These are phyloP conservation scores for Neopestalotiopsis clavispora DNA, from an alignment of 2,329 filamentous ascomycete species.

Conservation along the genomic window DNA sequence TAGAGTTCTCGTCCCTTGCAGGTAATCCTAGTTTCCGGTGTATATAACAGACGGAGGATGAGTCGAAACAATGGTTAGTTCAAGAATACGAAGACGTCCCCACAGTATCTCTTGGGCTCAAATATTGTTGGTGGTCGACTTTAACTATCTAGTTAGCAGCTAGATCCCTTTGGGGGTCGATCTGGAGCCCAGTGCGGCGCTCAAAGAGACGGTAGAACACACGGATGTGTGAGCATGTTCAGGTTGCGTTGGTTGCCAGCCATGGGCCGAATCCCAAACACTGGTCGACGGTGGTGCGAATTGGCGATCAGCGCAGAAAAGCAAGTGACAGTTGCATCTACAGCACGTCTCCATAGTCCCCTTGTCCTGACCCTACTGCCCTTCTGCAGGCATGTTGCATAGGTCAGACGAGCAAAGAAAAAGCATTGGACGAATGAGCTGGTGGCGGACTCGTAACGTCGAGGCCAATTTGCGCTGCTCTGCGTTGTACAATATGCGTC, in stretches of 20 bases:
- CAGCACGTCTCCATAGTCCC: neutral
- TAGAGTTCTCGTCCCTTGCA: conserved; percentile 14
- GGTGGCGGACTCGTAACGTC: conserved; percentile 1
- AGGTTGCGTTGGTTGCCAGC: neutral
- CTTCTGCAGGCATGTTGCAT: neutral
- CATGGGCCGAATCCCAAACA: conserved; percentile 3
- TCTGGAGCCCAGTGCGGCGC: conserved; percentile 8
- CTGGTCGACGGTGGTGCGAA: conserved; percentile 8
- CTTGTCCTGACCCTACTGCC: neutral
- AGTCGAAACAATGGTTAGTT: conserved; percentile 14
- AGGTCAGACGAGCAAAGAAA: conserved; percentile 2
- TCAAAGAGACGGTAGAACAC: neutral
- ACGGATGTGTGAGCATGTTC: neutral
- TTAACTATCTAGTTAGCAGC: neutral
- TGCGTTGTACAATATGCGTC: conserved; percentile 1
- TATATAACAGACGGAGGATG: conserved; percentile 8
- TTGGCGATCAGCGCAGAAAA: conserved; percentile 7
- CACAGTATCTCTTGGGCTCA: conserved; percentile 8
- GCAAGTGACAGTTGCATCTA: conserved; percentile 3
- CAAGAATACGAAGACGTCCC: conserved; percentile 8
- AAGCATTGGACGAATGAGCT: conserved; percentile 5
- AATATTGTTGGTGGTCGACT: conserved; percentile 3
- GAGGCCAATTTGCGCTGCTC: neutral
- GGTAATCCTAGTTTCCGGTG: conserved; percentile 7
- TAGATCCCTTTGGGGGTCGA: conserved; percentile 5